Evolutionary conservation across 768 basidiomycete genomes (phyloP).

Genomic region (Amylocystis lapponica): DNA sequence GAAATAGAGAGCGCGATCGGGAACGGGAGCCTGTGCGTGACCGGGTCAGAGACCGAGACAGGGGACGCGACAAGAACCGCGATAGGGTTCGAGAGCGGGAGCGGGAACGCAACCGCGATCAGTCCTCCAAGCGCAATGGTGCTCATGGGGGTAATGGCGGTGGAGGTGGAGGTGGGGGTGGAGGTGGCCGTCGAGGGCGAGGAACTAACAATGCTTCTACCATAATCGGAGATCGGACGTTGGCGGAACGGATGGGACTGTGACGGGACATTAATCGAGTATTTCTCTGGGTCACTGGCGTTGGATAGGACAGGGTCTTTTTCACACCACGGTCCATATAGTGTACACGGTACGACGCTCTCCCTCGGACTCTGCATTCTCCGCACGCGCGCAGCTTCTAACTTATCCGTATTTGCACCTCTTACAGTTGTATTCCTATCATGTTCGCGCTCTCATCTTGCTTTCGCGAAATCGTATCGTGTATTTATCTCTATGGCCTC

Average conservation of each 20-base stretch:
- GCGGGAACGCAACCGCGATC: constrained; percentile 26
- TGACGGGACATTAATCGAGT: constrained; percentile 61
- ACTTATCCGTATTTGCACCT: constrained; percentile 16
- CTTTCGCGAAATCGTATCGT: constrained; percentile 22
- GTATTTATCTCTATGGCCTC: constrained; percentile 14
- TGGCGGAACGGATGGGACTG: constrained; percentile 81
- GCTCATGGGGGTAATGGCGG: constrained; percentile 33
- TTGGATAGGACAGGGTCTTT: constrained; percentile 5
- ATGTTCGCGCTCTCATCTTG: constrained; percentile 23
- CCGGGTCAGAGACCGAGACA: constrained; percentile 26
- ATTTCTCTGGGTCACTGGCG: constrained; percentile 1
- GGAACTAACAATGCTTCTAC: constrained; percentile 28
- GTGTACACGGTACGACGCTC: constrained; percentile 23
- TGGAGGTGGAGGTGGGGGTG: constrained; percentile 28
- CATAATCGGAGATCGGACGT: constrained; percentile 62
- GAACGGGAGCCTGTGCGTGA: constrained; percentile 33
- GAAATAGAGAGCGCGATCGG: constrained; percentile 34
- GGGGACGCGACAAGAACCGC: constrained; percentile 28
- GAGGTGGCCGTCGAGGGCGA: constrained; percentile 30
- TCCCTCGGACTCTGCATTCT: constrained; percentile 8
- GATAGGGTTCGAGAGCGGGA: constrained; percentile 32
- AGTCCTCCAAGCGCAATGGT: constrained; percentile 38
- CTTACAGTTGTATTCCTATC: constrained; percentile 25
- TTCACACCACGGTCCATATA: constrained; percentile 14
- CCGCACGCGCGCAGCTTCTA: constrained; percentile 12